Evolutionary conservation across 768 basidiomycete species (phyloP).

Genomic region (Serpula lacrymans): DNA sequence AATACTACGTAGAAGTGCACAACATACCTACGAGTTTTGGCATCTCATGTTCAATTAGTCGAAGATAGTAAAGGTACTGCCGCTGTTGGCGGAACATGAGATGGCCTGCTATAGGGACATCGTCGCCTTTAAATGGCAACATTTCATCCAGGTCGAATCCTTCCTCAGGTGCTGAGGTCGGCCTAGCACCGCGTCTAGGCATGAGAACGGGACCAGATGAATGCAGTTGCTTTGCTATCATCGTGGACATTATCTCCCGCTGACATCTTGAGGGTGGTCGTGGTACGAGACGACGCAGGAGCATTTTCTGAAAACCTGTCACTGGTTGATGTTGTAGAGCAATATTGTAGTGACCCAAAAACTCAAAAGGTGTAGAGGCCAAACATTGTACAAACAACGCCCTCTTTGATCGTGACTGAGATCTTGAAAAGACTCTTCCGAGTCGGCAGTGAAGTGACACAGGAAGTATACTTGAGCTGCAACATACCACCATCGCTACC

Average conservation of each 20-base stretch:
- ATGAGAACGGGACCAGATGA: conserved; percentile 14
- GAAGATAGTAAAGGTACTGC: conserved; percentile 70
- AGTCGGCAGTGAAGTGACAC: no score
- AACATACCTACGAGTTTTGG: conserved; percentile 76
- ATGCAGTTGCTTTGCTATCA: conserved; percentile 19
- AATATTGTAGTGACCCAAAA: no score
- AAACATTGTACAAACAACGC: no score
- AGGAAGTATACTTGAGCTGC: no score
- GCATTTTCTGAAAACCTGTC: no score
- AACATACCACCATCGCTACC: no score
- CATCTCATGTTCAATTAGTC: conserved; percentile 87
- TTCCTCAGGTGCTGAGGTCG: conserved; percentile 39
- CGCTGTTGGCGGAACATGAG: conserved; percentile 71
- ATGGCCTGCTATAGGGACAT: conserved; percentile 70
- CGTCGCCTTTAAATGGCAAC: conserved; percentile 39
- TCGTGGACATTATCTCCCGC: conserved; percentile 7
- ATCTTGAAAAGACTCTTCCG: no score
- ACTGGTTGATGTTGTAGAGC: no score
- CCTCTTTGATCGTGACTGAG: no score
- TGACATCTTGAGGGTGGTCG: conserved; percentile 16
- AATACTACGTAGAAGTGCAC: conserved; percentile 13
- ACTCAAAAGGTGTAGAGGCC: no score
- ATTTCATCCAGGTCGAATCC: conserved; percentile 36
- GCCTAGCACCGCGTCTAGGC: conserved; percentile 17
- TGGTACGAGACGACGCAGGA: conserved; percentile 12